phyloP scores from a whole-genome alignment of 495 filamentous ascomycete genomes.

The Trichoderma orchidacearum region DNA sequence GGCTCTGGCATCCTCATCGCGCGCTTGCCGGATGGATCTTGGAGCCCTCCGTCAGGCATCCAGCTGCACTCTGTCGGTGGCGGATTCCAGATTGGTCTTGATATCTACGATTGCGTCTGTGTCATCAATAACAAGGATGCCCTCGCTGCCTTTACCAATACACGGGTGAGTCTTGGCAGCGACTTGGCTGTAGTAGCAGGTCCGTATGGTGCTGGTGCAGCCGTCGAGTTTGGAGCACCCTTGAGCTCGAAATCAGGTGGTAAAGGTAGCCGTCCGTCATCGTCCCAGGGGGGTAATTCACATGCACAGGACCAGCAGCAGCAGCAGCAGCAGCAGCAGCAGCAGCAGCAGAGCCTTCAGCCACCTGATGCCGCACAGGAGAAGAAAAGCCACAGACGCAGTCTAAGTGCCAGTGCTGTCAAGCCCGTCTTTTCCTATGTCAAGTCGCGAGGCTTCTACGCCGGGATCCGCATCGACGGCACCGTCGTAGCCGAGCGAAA shows the following conservation, averaged over 20 bases:
- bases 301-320: neutral
- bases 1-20: slow-evolving; percentile 61
- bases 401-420: neutral
- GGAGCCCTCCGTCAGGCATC: slow-evolving; percentile 69
- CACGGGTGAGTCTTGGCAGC: slow-evolving; percentile 60
- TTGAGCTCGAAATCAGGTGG: neutral
- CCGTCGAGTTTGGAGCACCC: slow-evolving; percentile 13
- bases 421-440: slow-evolving; percentile 71
- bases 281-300: neutral
- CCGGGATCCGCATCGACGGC: slow-evolving; percentile 64
- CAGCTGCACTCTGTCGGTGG: slow-evolving; percentile 62
- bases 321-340: neutral
- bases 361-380: neutral
- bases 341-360: neutral
- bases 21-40: slow-evolving; percentile 53
- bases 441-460: slow-evolving; percentile 69
- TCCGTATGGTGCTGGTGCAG: slow-evolving; percentile 55
- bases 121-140: slow-evolving; percentile 64
- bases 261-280: neutral
- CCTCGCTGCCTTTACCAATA: slow-evolving; percentile 53
- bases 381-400: neutral
- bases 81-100: slow-evolving; percentile 65
- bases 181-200: slow-evolving; percentile 63
- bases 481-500: slow-evolving; percentile 65
- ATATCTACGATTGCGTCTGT: slow-evolving; percentile 76